phyloP scores from a whole-genome alignment of 2,329 filamentous ascomycete species.

The Penicillium sp. region DNA sequence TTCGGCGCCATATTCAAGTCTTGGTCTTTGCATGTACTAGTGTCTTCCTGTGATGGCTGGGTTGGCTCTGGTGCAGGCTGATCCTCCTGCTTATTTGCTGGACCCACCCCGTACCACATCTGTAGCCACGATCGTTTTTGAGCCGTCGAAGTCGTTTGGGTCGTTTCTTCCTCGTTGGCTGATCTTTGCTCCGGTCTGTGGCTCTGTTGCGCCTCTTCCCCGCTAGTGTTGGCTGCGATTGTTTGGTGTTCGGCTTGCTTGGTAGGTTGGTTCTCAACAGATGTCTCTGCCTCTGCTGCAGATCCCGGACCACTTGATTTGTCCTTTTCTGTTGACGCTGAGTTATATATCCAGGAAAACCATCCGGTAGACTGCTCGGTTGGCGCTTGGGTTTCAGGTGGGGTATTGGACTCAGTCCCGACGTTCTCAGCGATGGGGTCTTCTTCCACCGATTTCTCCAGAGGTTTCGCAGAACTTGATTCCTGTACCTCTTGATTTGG shows the following conservation, averaged over 20 bases:
- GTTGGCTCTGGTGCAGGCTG: constrained; percentile 24
- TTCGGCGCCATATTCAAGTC: constrained; percentile 26
- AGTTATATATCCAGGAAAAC: constrained; percentile 45
- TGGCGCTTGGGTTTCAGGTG: constrained; percentile 14
- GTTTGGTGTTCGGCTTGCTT: constrained; percentile 17
- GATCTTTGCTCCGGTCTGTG: constrained; percentile 16
- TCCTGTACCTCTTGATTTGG: constrained; percentile 16
- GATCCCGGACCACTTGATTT: constrained; percentile 17
- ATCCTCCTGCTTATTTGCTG: constrained; percentile 31
- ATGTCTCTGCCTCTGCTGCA: constrained; percentile 18
- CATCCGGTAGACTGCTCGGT: constrained; percentile 36
- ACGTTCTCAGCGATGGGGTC: constrained; percentile 14
- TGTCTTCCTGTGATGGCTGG: constrained; percentile 12
- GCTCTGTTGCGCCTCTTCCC: constrained; percentile 18
- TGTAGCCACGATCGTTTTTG: constrained; percentile 51
- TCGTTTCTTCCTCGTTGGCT: constrained; percentile 6
- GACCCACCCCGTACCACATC: constrained; percentile 45
- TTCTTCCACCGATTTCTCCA: constrained; percentile 27
- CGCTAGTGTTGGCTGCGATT: constrained; percentile 12
- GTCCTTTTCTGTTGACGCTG: constrained; percentile 21
- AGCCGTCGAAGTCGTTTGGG: constrained; percentile 21
- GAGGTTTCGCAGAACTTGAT: neutral
- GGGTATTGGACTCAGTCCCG: constrained; percentile 18
- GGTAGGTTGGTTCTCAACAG: constrained; percentile 14
- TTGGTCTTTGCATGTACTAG: constrained; percentile 14